phyloP scores from a whole-genome alignment of 2,329 filamentous ascomycete species.

The Lomentospora prolificans region DNA sequence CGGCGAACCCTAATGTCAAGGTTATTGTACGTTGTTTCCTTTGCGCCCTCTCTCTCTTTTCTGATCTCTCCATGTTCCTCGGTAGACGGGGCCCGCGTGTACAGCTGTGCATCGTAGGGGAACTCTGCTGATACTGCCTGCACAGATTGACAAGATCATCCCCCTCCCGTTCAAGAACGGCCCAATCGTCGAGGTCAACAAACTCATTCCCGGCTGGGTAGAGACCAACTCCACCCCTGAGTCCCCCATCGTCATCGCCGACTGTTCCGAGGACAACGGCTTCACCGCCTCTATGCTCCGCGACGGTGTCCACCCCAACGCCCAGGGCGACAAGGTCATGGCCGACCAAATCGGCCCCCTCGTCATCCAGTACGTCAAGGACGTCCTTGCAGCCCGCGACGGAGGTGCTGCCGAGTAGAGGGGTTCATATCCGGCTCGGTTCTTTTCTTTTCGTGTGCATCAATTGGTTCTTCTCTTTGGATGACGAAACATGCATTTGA shows the following conservation, averaged over 20 bases:
- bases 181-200: slow-evolving; percentile 23
- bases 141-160: slow-evolving; percentile 8
- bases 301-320: slow-evolving; percentile 31
- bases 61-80: background rate
- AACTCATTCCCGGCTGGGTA: slow-evolving; percentile 28
- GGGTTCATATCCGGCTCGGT: background rate
- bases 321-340: slow-evolving; percentile 16
- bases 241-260: slow-evolving; percentile 29
- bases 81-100: too few species aligned
- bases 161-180: slow-evolving; percentile 5
- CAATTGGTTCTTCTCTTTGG: background rate
- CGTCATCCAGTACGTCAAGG: slow-evolving; percentile 18
- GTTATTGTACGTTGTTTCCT: slow-evolving; percentile 25
- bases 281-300: slow-evolving; percentile 17
- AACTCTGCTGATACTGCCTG: too few species aligned
- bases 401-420: background rate
- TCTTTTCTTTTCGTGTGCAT: background rate
- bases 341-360: slow-evolving; percentile 21
- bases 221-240: slow-evolving; percentile 21
- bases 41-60: background rate
- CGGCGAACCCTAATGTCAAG: slow-evolving; percentile 25
- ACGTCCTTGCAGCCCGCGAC: background rate
- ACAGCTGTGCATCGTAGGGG: too few species aligned
- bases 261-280: slow-evolving; percentile 24
- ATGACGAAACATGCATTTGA: too few species aligned